A percentile compares a stretch with the other conserved stretches of the same genome.
Conservation (phyloP, 345 rosid species). For the Syzygium aqueum region DNA sequence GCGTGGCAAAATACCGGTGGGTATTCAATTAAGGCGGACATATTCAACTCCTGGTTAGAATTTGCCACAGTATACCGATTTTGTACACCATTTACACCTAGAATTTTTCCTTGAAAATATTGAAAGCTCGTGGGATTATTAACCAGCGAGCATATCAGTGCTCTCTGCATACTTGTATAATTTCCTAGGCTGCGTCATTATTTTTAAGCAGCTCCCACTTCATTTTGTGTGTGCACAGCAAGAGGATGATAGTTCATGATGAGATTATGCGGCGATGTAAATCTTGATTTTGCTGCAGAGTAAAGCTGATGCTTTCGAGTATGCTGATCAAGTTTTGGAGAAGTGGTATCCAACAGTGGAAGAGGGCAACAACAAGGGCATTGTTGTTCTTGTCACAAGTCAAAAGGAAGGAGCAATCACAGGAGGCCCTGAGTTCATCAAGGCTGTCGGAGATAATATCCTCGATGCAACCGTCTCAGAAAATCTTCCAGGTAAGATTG, state of each 20-base stretch:
- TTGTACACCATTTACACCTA: neutral
- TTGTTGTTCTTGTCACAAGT: constrained; percentile 82
- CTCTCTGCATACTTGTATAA: neutral
- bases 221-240: neutral
- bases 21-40: neutral
- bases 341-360: constrained; percentile 87
- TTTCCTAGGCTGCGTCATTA: neutral
- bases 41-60: neutral
- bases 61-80: neutral
- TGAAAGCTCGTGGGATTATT: neutral
- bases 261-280: neutral
- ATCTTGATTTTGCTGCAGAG: constrained; percentile 37
- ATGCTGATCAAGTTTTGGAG: constrained; percentile 93
- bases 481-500: constrained; percentile 73
- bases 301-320: constrained; percentile 99
- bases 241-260: neutral
- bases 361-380: constrained; percentile 85
- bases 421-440: constrained; percentile 86
- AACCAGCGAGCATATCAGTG: neutral
- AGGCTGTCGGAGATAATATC: constrained; percentile 82
- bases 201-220: neutral
- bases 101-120: neutral
- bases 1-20: neutral
- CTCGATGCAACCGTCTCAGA: constrained; percentile 89
- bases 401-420: constrained; percentile 97